Conservation (phyloP, 345 rosid genomes). For the Ailanthus altissimus region DNA sequence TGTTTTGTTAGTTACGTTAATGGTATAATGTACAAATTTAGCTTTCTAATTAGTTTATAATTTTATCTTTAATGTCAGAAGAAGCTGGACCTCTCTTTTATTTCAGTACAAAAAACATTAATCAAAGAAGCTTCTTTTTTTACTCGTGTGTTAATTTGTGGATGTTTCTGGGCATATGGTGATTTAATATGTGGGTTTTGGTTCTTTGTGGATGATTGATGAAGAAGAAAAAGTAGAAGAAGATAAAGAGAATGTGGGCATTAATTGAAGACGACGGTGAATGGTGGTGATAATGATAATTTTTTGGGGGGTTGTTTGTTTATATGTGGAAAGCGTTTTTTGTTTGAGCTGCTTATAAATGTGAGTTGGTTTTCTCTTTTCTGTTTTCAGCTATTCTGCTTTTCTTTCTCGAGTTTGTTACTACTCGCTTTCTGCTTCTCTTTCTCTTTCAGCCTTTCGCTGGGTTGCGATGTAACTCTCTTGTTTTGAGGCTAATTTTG, state of each 20-base stretch:
- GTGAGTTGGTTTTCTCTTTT: neutral
- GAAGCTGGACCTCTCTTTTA: neutral
- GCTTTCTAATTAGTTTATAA: neutral
- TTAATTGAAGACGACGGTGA: slow-evolving; percentile 15
- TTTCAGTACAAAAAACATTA: neutral
- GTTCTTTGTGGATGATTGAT: neutral
- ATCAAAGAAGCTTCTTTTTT: slow-evolving; percentile 18
- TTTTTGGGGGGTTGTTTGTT: neutral
- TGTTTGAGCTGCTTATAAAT: slow-evolving; percentile 29
- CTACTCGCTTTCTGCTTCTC: neutral
- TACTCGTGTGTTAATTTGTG: neutral
- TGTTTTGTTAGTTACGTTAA: neutral
- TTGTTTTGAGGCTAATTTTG: slow-evolving; percentile 15
- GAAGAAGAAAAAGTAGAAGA: neutral
- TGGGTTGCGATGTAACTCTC: no score
- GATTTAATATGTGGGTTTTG: neutral
- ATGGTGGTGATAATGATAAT: neutral
- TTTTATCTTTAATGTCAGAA: neutral
- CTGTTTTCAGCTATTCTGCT: neutral
- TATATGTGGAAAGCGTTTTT: slow-evolving; percentile 29
- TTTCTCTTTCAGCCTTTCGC: no score
- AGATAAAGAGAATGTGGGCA: neutral
- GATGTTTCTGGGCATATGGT: neutral
- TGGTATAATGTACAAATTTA: slow-evolving; percentile 17
- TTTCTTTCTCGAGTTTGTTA: neutral